A percentile compares a stretch with the other conserved stretches of the same genome.
Conservation (phyloP, 164 flowering plant species). For the Kalanchoe fedtschenkoi region DNA sequence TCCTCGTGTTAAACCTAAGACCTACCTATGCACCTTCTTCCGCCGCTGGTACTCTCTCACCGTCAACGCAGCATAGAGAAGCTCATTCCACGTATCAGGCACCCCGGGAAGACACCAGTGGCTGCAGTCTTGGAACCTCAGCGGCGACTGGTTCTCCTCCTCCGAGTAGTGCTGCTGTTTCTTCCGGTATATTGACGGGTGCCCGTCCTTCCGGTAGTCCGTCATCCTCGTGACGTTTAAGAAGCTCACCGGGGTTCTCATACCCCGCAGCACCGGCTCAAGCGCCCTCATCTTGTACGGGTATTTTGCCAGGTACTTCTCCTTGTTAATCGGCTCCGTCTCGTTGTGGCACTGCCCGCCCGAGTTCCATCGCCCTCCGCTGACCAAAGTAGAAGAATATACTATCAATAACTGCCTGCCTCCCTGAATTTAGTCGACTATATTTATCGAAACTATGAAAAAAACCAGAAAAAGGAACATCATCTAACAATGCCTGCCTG, state of each 20-base stretch:
- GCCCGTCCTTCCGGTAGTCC: conserved; percentile 86
- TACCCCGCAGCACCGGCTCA: conserved; percentile 51
- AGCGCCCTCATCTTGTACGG: conserved; percentile 65
- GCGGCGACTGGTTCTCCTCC: conserved; percentile 45
- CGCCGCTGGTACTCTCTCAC: conserved; percentile 27
- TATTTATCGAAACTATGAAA: not conserved
- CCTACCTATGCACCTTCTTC: conserved; percentile 15
- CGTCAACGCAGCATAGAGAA: conserved; percentile 64
- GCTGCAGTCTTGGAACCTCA: conserved; percentile 84
- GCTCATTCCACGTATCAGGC: conserved; percentile 94
- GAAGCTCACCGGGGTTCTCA: conserved; percentile 66
- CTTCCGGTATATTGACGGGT: conserved; percentile 82
- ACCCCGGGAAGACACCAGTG: conserved; percentile 99
- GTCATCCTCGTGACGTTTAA: conserved; percentile 76
- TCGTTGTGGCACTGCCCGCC: conserved; percentile 84
- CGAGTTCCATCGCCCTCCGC: conserved; percentile 96
- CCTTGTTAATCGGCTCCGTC: conserved; percentile 68
- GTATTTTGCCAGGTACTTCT: conserved; percentile 42
- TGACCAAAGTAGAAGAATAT: conserved; percentile 13
- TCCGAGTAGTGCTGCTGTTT: conserved; percentile 25
- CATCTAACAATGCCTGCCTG: not conserved
- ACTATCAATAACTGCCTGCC: not conserved
- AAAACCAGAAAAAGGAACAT: not conserved
- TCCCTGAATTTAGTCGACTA: too few relatives aligned
- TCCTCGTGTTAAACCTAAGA: not conserved